phyloP scores from a whole-genome alignment of 495 filamentous ascomycete genomes.

The Pseudevernia furfuracea region DNA sequence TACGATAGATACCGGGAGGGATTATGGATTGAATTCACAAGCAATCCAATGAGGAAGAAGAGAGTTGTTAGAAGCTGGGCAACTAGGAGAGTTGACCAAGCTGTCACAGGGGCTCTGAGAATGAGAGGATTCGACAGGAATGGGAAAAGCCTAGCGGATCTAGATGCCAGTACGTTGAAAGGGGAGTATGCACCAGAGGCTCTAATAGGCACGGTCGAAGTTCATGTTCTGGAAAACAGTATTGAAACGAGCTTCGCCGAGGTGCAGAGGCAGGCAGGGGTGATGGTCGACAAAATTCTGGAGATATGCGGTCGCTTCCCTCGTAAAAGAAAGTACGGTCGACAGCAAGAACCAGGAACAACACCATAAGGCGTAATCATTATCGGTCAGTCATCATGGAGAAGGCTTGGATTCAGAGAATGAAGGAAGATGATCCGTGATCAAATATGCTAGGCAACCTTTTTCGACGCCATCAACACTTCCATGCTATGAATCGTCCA shows the following conservation, averaged over 20 bases:
- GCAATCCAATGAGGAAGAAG: slow-evolving; percentile 25
- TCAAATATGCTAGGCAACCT: background rate
- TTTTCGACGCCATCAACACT: background rate
- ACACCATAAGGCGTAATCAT: background rate
- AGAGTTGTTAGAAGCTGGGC: slow-evolving; percentile 48
- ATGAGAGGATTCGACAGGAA: slow-evolving; percentile 47
- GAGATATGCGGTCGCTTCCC: slow-evolving; percentile 9
- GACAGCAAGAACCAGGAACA: background rate
- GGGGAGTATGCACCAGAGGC: background rate
- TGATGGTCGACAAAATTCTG: slow-evolving; percentile 11
- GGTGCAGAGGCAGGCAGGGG: slow-evolving; percentile 17
- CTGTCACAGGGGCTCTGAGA: slow-evolving; percentile 49
- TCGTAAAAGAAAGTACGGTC: background rate
- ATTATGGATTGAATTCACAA: slow-evolving; percentile 31
- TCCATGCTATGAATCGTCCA: background rate
- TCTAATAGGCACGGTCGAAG: slow-evolving; percentile 11
- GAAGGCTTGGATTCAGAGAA: background rate
- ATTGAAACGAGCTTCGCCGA: slow-evolving; percentile 12
- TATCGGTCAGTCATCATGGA: background rate
- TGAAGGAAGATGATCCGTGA: background rate
- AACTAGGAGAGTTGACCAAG: slow-evolving; percentile 42
- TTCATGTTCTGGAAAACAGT: background rate
- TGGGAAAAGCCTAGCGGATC: slow-evolving; percentile 33
- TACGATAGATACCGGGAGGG: slow-evolving; percentile 20
- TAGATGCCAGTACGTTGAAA: background rate